Base-by-base conservation (phyloP, 2,329 filamentous ascomycete genomes). In the Cytospora leucostoma region DNA sequence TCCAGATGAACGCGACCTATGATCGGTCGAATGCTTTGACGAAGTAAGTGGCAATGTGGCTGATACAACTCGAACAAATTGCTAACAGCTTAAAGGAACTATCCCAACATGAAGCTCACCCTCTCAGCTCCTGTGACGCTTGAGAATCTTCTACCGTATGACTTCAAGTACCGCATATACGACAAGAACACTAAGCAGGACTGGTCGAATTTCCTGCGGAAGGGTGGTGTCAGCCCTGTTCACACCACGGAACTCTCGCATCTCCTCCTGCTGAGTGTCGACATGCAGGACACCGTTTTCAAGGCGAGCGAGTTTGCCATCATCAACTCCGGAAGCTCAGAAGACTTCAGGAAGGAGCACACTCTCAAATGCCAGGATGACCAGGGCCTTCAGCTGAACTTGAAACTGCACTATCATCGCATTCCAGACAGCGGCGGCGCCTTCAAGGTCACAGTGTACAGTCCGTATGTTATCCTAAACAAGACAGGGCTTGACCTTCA, bases 91-190 rank as follows among this genome's bases (percentile, higher is more conserved):
- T 19, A 10, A 64, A 90, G 88, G 63, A 85, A 89, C 66, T 99
- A 99, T 73, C 95, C 95, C 0, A 95, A 95, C 74, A 98, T 99
- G 95, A 88, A 88, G 64, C 83, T 99, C 68, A 91, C 93, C 68
- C 84, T 99, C 3, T 96, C 92, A 32, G 94, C 95, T 0, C 95
- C 96, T 0, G 87, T 99, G 15, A 94, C 97, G 56, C 84, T 99
- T 5, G 94, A 99, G 75, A 99, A 99, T 68, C 79, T 99, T 51
- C 79, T 99, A 44, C 95, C 95, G 0, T 98, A 95, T 73, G 95
- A 99, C 76, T 99, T 99, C 86, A 98, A 99, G 76, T 99, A 99
- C 75, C 88, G 94, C 61, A 98, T 99, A 61, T 99, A 98, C 72
- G 95, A 99, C 79, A 97, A 96, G 79, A 96, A 97, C 74, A 97